Percentiles rank a stretch among this genome's conserved stretches.
phyloP scores from a whole-genome alignment of 768 basidiomycete genomes.

The Paxillus rubicundulus region DNA sequence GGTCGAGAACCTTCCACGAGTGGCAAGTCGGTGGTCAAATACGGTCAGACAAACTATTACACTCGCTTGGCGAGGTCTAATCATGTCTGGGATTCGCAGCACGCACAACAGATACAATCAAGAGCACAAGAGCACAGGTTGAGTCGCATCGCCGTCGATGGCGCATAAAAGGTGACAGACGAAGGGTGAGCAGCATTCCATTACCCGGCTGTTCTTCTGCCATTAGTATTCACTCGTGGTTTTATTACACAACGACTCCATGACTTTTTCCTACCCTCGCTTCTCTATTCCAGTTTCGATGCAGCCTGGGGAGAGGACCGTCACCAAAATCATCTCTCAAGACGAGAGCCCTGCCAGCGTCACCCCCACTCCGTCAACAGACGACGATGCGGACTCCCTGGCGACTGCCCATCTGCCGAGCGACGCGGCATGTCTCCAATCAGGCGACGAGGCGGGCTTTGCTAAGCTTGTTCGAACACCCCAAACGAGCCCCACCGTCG shows the following conservation, averaged over 20 bases:
- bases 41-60: neutral
- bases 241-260: neutral
- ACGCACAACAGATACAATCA: neutral
- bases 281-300: neutral
- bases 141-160: neutral
- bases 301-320: neutral
- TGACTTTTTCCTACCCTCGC: neutral
- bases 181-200: neutral
- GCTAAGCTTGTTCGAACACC: slow-evolving; percentile 1
- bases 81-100: neutral
- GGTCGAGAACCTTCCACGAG: slow-evolving; percentile 1
- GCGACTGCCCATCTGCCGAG: neutral
- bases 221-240: neutral
- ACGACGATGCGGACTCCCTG: slow-evolving; percentile 1
- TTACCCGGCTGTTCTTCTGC: neutral
- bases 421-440: neutral
- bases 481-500: slow-evolving; percentile 4
- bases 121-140: neutral
- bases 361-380: neutral
- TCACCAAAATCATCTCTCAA: slow-evolving; percentile 1
- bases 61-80: slow-evolving; percentile 7
- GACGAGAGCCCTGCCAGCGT: neutral
- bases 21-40: slow-evolving; percentile 12
- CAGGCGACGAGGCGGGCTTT: neutral
- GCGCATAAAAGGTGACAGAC: slow-evolving; percentile 13